Evolutionary conservation across 345 rosid species (phyloP).

Genomic region (Boechera stricta): DNA sequence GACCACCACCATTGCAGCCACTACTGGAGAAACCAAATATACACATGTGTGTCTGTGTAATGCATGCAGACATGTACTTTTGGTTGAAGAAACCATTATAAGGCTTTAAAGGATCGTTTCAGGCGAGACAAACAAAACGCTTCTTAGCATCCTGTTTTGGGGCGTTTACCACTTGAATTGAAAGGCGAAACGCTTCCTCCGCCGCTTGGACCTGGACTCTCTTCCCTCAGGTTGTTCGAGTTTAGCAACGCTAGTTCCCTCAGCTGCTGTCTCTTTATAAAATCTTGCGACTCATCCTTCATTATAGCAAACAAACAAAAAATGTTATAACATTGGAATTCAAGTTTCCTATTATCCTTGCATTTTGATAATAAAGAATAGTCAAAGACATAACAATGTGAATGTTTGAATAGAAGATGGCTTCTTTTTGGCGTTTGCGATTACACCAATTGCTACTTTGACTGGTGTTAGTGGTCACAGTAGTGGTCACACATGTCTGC

Average conservation of each 20-base stretch:
- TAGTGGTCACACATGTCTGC: conserved; percentile 43
- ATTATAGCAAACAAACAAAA: conserved; percentile 1
- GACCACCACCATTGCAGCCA: conserved; percentile 46
- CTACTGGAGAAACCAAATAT: conserved; percentile 30
- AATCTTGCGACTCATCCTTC: conserved; percentile 98
- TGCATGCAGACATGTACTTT: conserved; percentile 37
- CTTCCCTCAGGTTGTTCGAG: conserved; percentile 93
- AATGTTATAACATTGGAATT: not conserved
- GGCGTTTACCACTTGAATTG: conserved; percentile 97
- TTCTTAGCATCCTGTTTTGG: conserved; percentile 85
- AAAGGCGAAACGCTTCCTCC: conserved; percentile 85
- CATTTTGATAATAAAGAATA: conserved; percentile 14
- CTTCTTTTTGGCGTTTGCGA: conserved; percentile 34
- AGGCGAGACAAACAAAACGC: conserved; percentile 22
- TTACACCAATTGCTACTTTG: conserved; percentile 29
- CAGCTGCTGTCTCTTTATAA: conserved; percentile 94
- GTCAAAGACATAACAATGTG: conserved; percentile 18
- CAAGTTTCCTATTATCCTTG: not conserved
- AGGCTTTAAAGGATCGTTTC: conserved; percentile 1
- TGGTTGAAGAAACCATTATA: conserved; percentile 35
- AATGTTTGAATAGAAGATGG: not conserved
- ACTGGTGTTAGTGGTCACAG: conserved; percentile 31
- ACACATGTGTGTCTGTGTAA: conserved; percentile 32
- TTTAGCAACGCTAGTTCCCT: conserved; percentile 93
- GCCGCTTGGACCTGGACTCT: conserved; percentile 92